Base-by-base conservation (phyloP, 352 stramenopile genomes). In the Pythium dissotocum region DNA sequence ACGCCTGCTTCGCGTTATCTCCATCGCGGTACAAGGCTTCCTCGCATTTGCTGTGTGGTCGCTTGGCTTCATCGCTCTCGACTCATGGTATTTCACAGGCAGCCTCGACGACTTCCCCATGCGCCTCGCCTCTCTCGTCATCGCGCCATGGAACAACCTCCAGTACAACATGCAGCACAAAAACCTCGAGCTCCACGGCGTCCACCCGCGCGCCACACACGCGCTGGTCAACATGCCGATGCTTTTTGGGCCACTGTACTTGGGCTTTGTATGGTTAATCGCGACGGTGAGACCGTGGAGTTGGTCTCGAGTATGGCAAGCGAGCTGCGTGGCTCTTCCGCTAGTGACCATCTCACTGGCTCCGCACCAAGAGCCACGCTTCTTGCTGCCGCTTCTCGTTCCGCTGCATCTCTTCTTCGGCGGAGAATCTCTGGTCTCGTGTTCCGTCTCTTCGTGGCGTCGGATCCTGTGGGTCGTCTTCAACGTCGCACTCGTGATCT, bases 301-400 rank as follows among this genome's bases (percentile, higher is more conserved):
- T 6, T 54, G 30, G 13, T 54, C 13, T 9, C 65, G 35, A 13
- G 24, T 83, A 0, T 82, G 89, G 24, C 63, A 72, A 0, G 58
- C 51, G 12, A 52, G 65, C 5, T 85, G 74, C 10, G 82, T 92
- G 46, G 53, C 96, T 9, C 77, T 89, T 30, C 91, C 92, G 2
- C 67, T 98, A 7, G 38, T 70, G 14, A 80, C 89, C 18, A 77
- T 98, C 24, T 98, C 94, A 24, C 76, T 92, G 38, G 91, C 94
- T n/a, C 95, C 94, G 6, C 95, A 98, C 64, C 95, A 98, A 77
- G 94, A 98, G 75, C 88, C 93, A 21, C 84, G 95, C 55, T 98
- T 98, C 63, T 63, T 98, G 42, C 62, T 98, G 2, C 94, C 94
- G 9, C 70, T 92, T 8, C 51, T 97, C 9, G 72, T 98, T 7